phyloP scores from a whole-genome alignment of 257 asterid genomes.

The Solanum pimpinellifolium region DNA sequence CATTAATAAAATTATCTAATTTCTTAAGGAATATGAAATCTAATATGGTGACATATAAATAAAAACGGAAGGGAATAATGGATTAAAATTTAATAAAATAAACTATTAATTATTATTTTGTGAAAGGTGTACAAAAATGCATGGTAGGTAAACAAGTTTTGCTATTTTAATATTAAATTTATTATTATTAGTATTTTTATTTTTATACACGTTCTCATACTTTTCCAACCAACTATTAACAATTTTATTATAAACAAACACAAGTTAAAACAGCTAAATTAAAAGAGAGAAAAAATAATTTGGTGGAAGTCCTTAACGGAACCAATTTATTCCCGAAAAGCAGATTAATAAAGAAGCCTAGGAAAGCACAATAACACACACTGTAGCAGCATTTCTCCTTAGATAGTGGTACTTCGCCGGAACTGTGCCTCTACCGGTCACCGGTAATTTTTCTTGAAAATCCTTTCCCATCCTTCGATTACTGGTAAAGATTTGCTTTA shows the following conservation, averaged over 20 bases:
- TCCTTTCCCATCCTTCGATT: background rate
- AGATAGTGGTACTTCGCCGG: background rate
- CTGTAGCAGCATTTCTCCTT: background rate
- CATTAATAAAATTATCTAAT: too few species aligned
- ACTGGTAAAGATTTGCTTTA: background rate
- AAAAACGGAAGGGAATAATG: accelerated
- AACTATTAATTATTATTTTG: background rate
- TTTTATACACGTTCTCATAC: background rate
- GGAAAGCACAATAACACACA: background rate
- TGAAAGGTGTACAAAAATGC: background rate
- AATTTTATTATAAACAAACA: background rate
- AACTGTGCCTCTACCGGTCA: background rate
- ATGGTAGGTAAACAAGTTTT: background rate
- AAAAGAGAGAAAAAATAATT: background rate
- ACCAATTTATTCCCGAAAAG: background rate
- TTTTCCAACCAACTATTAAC: background rate
- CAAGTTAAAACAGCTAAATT: background rate
- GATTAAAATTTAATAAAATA: background rate
- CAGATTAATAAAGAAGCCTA: background rate
- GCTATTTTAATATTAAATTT: background rate
- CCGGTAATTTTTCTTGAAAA: background rate
- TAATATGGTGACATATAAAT: too few species aligned
- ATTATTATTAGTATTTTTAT: background rate
- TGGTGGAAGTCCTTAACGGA: background rate
- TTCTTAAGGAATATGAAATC: too few species aligned